Percentiles rank a stretch among this genome's conserved stretches.
Conservation (phyloP, 345 rosid species). For the Jatropha curcas region DNA sequence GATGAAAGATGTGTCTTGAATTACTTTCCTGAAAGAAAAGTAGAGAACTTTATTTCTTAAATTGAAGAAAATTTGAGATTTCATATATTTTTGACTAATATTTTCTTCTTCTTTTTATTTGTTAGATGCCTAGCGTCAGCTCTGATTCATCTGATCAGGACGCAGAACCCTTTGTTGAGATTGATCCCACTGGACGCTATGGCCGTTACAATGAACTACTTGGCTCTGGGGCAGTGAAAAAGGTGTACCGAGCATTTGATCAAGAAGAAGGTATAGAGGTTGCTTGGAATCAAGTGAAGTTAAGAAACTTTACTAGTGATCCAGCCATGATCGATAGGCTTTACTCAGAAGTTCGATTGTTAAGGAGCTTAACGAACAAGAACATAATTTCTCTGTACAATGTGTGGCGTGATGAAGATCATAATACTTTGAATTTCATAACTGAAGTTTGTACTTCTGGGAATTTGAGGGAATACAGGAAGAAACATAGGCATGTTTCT, state of each 20-base stretch:
- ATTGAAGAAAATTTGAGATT: no score
- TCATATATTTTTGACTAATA: not conserved
- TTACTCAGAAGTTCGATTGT: slow-evolving; percentile 64
- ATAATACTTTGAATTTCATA: slow-evolving; percentile 66
- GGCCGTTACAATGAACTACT: slow-evolving; percentile 71
- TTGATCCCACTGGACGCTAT: slow-evolving; percentile 75
- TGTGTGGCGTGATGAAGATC: slow-evolving; percentile 61
- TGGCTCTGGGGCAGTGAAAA: slow-evolving; percentile 73
- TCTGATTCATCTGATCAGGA: slow-evolving; percentile 47
- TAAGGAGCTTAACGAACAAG: slow-evolving; percentile 44
- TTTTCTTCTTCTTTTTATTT: not conserved
- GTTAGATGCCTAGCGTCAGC: slow-evolving; percentile 55
- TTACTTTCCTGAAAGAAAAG: not conserved
- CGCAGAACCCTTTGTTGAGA: slow-evolving; percentile 65
- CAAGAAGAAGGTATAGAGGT: slow-evolving; percentile 92
- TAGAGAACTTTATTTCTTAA: no score
- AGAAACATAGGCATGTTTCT: slow-evolving; percentile 77
- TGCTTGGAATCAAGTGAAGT: slow-evolving; percentile 90
- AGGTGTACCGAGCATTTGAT: slow-evolving; percentile 86
- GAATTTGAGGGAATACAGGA: slow-evolving; percentile 75
- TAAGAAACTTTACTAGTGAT: slow-evolving; percentile 53
- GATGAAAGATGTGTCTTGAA: not conserved
- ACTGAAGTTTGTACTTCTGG: slow-evolving; percentile 94
- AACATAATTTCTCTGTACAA: slow-evolving; percentile 62
- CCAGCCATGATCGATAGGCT: slow-evolving; percentile 69